phyloP scores from a whole-genome alignment of 2,329 filamentous ascomycete genomes.

The Pseudogymnoascus pannorum region DNA sequence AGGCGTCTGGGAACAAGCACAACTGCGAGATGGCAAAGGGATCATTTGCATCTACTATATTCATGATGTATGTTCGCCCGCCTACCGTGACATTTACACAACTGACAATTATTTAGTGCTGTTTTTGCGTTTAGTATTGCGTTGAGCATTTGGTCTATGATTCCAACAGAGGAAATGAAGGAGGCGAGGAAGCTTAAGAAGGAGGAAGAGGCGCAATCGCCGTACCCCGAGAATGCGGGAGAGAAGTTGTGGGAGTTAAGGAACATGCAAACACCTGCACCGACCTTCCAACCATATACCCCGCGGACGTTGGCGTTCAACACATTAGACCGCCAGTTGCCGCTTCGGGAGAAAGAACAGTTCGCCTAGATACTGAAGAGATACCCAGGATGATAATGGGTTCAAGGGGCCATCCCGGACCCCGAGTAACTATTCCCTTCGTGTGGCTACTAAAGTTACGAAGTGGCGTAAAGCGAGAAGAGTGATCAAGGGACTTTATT shows the following conservation, averaged over 20 bases:
- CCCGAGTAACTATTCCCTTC: neutral
- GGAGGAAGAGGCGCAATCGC: conserved; percentile 31
- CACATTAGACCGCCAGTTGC: conserved; percentile 51
- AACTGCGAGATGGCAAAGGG: conserved; percentile 64
- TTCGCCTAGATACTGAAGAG: neutral
- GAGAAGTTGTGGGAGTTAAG: conserved; percentile 52
- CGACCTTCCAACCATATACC: conserved; percentile 46
- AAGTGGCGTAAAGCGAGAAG: neutral
- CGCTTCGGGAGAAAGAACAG: conserved; percentile 33
- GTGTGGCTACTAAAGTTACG: neutral
- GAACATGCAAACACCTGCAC: conserved; percentile 34
- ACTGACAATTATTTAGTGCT: conserved; percentile 34
- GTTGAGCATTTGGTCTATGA: conserved; percentile 48
- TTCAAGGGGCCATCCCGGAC: neutral
- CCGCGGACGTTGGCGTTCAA: conserved; percentile 63
- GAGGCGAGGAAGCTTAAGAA: conserved; percentile 28
- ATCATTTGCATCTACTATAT: conserved; percentile 54
- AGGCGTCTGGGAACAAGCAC: conserved; percentile 42
- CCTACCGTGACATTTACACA: conserved; percentile 9
- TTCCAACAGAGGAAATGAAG: conserved; percentile 32
- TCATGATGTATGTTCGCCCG: conserved; percentile 56
- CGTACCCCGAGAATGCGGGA: conserved; percentile 32
- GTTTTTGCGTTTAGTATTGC: conserved; percentile 53
- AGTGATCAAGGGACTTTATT: neutral
- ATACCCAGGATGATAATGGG: neutral